Conservation (phyloP, 352 stramenopile species). For the Pythium sp. region DNA sequence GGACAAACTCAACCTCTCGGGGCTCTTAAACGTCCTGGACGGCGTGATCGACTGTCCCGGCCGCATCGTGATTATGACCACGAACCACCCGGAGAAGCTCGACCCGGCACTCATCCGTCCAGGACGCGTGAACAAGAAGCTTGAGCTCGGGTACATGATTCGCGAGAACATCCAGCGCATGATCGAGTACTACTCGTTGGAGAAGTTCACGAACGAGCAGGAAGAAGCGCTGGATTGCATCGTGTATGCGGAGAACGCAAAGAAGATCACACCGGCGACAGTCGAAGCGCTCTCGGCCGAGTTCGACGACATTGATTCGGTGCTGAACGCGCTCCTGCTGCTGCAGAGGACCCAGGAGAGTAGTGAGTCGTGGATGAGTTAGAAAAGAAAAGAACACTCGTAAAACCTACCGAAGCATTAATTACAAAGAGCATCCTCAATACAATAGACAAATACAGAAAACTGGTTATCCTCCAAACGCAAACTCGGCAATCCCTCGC, state of each 20-base stretch:
- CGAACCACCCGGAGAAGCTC: constrained; percentile 92
- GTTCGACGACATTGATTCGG: constrained; percentile 14
- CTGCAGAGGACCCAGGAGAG: constrained; percentile 7
- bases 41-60: constrained; percentile 87
- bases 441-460: background rate
- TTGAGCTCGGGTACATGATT: constrained; percentile 68
- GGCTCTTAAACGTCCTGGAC: constrained; percentile 90
- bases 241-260: background rate
- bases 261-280: constrained; percentile 33
- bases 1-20: constrained; percentile 78
- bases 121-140: constrained; percentile 87
- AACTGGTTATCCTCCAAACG: no score
- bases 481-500: no score
- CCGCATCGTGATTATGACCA: constrained; percentile 92
- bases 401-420: no score
- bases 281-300: constrained; percentile 16
- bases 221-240: constrained; percentile 16
- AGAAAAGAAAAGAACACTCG: background rate
- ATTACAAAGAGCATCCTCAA: background rate
- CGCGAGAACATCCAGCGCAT: constrained; percentile 45
- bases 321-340: constrained; percentile 8
- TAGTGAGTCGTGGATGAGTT: constrained; percentile 10
- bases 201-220: constrained; percentile 28
- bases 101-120: constrained; percentile 89
- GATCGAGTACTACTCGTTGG: constrained; percentile 67